phyloP scores from a whole-genome alignment of 2,329 filamentous ascomycete genomes.

The Herpotrichia juniperi region DNA sequence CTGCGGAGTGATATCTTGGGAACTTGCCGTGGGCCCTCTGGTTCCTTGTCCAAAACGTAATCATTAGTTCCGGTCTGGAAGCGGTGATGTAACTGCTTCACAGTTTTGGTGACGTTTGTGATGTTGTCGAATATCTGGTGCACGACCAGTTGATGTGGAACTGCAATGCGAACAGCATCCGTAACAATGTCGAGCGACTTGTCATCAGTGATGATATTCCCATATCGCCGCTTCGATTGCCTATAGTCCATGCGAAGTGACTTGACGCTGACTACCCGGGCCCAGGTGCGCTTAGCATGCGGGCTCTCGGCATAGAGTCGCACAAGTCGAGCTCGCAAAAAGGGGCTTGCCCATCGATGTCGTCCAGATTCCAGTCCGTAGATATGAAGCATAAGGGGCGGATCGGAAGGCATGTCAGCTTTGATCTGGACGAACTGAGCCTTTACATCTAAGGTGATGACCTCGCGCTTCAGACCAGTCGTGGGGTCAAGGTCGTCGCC shows the following conservation, averaged over 20 bases:
- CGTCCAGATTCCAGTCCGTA: conserved; percentile 82
- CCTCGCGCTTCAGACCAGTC: conserved; percentile 58
- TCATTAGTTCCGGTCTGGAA: conserved; percentile 88
- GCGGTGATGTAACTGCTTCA: conserved; percentile 89
- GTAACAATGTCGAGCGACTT: conserved; percentile 82
- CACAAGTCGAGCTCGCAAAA: conserved; percentile 75
- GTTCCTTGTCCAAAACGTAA: conserved; percentile 83
- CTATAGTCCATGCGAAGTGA: conserved; percentile 80
- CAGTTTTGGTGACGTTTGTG: conserved; percentile 84
- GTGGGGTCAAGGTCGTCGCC: conserved; percentile 33
- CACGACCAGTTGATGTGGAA: conserved; percentile 90
- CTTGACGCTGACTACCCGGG: conserved; percentile 83
- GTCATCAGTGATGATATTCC: conserved; percentile 69
- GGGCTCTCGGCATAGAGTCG: conserved; percentile 90
- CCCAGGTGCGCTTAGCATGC: conserved; percentile 83
- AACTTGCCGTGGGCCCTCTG: conserved; percentile 83
- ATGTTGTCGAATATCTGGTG: conserved; percentile 94
- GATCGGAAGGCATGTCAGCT: conserved; percentile 84
- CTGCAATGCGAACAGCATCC: conserved; percentile 84
- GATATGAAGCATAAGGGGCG: conserved; percentile 88
- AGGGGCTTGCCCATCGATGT: conserved; percentile 87
- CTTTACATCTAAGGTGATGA: conserved; percentile 83
- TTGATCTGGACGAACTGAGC: conserved; percentile 85
- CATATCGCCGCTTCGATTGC: conserved; percentile 72
- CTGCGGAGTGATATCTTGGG: conserved; percentile 85